phyloP scores from a whole-genome alignment of 192 early-diverging fungal genomes.

The Coemansia aciculifera region DNA sequence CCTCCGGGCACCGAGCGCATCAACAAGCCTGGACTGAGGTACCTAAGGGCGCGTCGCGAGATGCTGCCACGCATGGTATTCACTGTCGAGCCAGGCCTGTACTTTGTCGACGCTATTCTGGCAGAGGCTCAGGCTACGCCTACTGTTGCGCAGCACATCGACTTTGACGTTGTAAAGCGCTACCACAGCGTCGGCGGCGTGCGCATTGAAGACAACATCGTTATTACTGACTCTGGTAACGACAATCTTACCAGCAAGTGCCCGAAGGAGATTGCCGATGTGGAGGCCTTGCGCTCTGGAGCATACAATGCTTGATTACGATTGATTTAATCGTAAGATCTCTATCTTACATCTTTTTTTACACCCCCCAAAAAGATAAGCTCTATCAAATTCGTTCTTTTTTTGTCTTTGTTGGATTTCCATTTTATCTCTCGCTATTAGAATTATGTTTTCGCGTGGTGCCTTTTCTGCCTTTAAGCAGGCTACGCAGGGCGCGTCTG shows the following conservation, averaged over 20 bases:
- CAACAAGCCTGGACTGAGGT: constrained; percentile 67
- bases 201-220: constrained; percentile 88
- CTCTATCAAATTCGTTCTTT: background rate
- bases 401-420: constrained; percentile 4
- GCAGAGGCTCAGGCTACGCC: constrained; percentile 62
- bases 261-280: constrained; percentile 71
- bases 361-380: no score
- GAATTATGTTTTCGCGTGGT: constrained; percentile 47
- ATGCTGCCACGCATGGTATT: constrained; percentile 81
- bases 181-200: constrained; percentile 88
- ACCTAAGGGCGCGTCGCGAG: constrained; percentile 73
- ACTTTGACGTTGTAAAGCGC: constrained; percentile 63
- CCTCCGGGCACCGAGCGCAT: constrained; percentile 70
- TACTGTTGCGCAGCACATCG: constrained; percentile 60
- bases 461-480: constrained; percentile 38
- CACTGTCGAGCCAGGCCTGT: constrained; percentile 92
- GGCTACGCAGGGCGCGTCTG: constrained; percentile 30
- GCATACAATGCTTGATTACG: constrained; percentile 9
- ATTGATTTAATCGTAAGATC: background rate
- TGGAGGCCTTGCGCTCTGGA: constrained; percentile 60
- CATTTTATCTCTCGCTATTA: background rate
- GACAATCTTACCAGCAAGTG: constrained; percentile 78
- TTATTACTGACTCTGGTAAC: constrained; percentile 73
- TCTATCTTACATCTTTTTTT: background rate
- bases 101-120: constrained; percentile 85